phyloP scores from a whole-genome alignment of 2,329 filamentous ascomycete species.

The Cryphonectria naterciae region DNA sequence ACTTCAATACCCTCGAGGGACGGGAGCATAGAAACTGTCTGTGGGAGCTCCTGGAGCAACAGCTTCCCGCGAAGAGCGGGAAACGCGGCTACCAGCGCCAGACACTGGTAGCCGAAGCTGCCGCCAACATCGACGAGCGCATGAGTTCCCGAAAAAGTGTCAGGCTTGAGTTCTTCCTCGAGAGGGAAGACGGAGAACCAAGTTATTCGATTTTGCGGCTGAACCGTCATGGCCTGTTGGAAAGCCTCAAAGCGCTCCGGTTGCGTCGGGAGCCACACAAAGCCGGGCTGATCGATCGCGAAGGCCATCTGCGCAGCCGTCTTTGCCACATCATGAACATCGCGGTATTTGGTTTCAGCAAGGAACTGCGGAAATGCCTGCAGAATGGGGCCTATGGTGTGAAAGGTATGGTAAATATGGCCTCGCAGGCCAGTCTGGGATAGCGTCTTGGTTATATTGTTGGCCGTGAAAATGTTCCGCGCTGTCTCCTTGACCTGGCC shows the following conservation, averaged over 20 bases:
- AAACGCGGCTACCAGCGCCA: conserved; percentile 10
- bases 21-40: background rate
- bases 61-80: conserved; percentile 7
- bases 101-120: conserved; percentile 30
- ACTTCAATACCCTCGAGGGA: conserved; percentile 3
- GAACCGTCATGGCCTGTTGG: conserved; percentile 34
- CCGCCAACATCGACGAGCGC: conserved; percentile 25
- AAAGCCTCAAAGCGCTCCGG: background rate
- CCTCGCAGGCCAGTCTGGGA: conserved; percentile 1
- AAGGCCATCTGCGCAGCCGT: conserved; percentile 1
- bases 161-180: conserved; percentile 27
- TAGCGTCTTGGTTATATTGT: conserved; percentile 5
- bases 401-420: background rate
- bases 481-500: background rate
- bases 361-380: conserved; percentile 1
- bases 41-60: conserved; percentile 20
- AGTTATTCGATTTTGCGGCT: conserved; percentile 29
- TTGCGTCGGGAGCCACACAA: background rate
- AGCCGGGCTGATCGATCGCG: background rate
- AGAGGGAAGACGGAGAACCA: conserved; percentile 35
- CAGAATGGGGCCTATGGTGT: background rate
- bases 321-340: background rate
- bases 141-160: background rate
- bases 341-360: background rate
- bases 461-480: background rate